Evolutionary conservation across 306 rosid species (phyloP).

Genomic region (Gleditsia sinensis): DNA sequence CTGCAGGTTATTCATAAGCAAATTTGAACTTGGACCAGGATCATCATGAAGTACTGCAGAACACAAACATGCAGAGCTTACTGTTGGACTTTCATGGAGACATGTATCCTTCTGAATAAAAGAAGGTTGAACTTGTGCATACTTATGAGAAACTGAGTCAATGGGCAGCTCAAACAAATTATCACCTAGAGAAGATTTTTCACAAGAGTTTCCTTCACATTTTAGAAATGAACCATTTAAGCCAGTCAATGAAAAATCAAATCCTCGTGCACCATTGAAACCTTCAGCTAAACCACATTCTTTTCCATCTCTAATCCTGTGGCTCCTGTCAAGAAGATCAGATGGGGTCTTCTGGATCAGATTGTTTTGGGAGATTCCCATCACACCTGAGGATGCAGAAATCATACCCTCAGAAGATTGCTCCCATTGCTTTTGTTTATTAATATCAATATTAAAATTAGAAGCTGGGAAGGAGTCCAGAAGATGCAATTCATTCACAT

Average conservation of each 20-base stretch:
- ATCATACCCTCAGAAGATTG: constrained; percentile 33
- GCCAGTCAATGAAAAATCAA: constrained; percentile 37
- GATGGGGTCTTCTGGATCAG: constrained; percentile 32
- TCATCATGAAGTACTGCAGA: constrained; percentile 41
- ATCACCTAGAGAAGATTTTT: constrained; percentile 36
- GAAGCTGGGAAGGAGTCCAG: constrained; percentile 36
- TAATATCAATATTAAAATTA: constrained; percentile 19
- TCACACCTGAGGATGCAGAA: constrained; percentile 38
- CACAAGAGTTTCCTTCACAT: constrained; percentile 33
- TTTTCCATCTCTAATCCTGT: constrained; percentile 33
- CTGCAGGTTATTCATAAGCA: constrained; percentile 42
- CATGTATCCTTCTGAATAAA: constrained; percentile 34
- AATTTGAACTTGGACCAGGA: constrained; percentile 31
- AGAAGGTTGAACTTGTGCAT: constrained; percentile 41
- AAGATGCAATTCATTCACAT: constrained; percentile 38
- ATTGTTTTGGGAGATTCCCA: constrained; percentile 32
- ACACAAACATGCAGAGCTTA: constrained; percentile 40
- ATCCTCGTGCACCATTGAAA: constrained; percentile 40
- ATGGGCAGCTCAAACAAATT: constrained; percentile 40
- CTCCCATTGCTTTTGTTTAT: constrained; percentile 39
- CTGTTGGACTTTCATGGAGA: constrained; percentile 36
- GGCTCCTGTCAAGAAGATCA: constrained; percentile 38
- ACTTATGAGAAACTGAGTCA: constrained; percentile 38
- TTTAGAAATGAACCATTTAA: constrained; percentile 41
- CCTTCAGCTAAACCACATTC: constrained; percentile 43